Evolutionary conservation across 225 moss, liverwort and hornwort species (phyloP).

Genomic region (Ulota crispa): DNA sequence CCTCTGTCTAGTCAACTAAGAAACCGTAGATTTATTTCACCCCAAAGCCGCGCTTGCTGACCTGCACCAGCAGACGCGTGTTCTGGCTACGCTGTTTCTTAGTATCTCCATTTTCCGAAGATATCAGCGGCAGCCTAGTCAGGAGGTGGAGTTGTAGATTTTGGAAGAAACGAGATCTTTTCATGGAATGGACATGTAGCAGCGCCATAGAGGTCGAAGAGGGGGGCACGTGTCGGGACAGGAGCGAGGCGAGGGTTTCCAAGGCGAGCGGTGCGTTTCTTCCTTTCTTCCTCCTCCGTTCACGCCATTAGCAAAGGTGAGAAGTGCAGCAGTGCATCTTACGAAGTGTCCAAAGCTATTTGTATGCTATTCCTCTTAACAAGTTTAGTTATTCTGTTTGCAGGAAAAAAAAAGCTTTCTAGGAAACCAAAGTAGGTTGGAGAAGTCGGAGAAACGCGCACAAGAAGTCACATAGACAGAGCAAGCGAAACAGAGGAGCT

Average conservation of each 20-base stretch:
- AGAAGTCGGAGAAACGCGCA: neutral
- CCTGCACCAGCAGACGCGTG: neutral
- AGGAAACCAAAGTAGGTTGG: neutral
- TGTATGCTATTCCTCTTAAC: neutral
- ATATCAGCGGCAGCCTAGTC: neutral
- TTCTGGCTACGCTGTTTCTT: neutral
- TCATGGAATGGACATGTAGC: neutral
- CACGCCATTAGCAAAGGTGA: neutral
- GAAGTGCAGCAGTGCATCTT: conserved; percentile 8
- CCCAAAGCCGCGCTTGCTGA: neutral
- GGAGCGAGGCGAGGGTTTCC: neutral
- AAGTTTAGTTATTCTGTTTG: neutral
- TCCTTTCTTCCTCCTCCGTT: neutral
- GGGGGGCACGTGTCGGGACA: conserved; percentile 7
- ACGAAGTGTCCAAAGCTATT: neutral
- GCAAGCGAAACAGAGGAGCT: neutral
- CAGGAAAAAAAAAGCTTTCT: neutral
- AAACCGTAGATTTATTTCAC: neutral
- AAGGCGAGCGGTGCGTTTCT: neutral
- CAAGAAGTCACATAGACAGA: neutral
- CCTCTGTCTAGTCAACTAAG: neutral
- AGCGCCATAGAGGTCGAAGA: neutral
- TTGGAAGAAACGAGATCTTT: neutral
- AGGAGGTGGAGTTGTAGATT: neutral
- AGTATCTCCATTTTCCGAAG: accelerated